Base-by-base conservation (phyloP, 1,139 yeast species). In the Blastobotrys ciferrii region DNA sequence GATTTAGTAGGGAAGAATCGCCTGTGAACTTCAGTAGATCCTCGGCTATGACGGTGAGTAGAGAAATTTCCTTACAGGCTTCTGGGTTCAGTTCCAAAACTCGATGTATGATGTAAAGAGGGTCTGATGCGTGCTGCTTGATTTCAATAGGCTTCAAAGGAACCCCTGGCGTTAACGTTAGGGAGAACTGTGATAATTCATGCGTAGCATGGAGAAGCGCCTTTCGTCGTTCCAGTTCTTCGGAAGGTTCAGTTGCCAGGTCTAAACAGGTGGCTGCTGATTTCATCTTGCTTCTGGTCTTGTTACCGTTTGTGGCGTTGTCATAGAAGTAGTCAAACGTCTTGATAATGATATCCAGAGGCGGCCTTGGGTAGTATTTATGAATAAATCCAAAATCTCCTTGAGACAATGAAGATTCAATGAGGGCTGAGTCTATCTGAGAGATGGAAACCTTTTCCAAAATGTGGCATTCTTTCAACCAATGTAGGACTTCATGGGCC, bases 251-350 rank as follows among this genome's bases (percentile, higher is more conserved):
- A 6, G 47, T 32, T 45, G 63, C 41, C 13, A 56, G 41, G 4
- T 47, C 52, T 19, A 64, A 46, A 38, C 65, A 62, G 2, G 50
- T 45, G 9, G 58, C 47, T 1, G 70, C 70, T 20, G 56, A 53
- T 50, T 58, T 62, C 61, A 66, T 54, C n/a, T 56, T 49, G 2
- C 67, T 68, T 28, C 66, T 49, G 1, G 61, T 52, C 31, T 53
- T 52, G 47, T 59, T 64, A 18, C 67, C 64, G 46, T 63, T 64
- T 1, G 68, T 55, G 1, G 70, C 69, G n/a, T 50, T 37, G 32
- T 63, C 67, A 42, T 54, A 64, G 30, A 60, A 63, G 18, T 49
- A 48, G 42, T 64, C 56, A 42, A 66, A 63, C 3, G 64, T 60
- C 14, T 53, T 43, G 50, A 52, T 19, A 11, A 47, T 37, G 2